phyloP scores from a whole-genome alignment of 2,329 filamentous ascomycete species.

The Cyphellophora attinorum region DNA sequence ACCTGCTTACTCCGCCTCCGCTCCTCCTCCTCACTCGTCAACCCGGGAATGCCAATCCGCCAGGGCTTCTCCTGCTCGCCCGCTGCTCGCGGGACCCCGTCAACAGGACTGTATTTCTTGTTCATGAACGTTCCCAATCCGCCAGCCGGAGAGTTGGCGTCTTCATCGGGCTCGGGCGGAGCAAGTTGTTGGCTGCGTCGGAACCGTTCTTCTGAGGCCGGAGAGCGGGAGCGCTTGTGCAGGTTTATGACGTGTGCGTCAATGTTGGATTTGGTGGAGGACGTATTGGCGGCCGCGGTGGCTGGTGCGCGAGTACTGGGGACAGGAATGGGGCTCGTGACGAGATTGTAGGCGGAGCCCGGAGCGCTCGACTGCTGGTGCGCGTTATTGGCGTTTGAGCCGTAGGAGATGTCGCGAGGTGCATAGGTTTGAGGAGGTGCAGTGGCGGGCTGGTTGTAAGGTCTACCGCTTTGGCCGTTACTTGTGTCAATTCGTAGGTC shows the following conservation, averaged over 20 bases:
- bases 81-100: slow-evolving; percentile 22
- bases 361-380: not conserved
- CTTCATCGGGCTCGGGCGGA: slow-evolving; percentile 7
- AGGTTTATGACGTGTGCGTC: slow-evolving; percentile 23
- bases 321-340: not conserved
- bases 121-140: slow-evolving; percentile 24
- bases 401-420: slow-evolving; percentile 1
- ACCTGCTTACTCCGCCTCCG: not conserved
- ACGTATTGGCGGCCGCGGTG: not conserved
- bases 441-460: slow-evolving; percentile 4
- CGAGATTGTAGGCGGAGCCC: not conserved
- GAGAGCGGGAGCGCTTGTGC: slow-evolving; percentile 28
- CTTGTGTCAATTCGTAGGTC: slow-evolving; percentile 14
- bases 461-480: slow-evolving; percentile 1
- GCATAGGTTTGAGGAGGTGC: slow-evolving; percentile 10
- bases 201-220: slow-evolving; percentile 15
- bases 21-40: slow-evolving; percentile 8
- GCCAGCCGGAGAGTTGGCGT: slow-evolving; percentile 12
- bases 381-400: not conserved
- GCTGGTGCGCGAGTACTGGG: not conserved
- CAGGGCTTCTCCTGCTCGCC: slow-evolving; percentile 28
- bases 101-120: slow-evolving; percentile 19
- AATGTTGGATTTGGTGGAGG: not conserved
- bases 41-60: slow-evolving; percentile 25
- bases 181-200: not conserved